Conservation (phyloP, 805 yeast genomes). For the Metschnikowia hibisci region DNA sequence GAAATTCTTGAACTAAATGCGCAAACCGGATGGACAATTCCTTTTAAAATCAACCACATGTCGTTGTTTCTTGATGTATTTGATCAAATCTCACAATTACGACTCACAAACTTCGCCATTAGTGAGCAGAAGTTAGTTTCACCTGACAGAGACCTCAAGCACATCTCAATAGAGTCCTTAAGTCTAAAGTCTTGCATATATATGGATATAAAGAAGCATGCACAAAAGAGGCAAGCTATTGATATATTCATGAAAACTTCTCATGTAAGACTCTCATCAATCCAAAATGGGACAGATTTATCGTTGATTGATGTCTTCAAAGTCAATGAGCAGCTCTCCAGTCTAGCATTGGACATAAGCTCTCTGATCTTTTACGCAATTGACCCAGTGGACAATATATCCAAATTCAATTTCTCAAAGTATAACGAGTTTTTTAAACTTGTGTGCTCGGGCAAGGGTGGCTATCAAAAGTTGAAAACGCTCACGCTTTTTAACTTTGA, state of each 20-base stretch:
- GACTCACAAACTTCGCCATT: slow-evolving; percentile 45
- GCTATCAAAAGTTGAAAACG: slow-evolving; percentile 24
- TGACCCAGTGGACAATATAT: slow-evolving; percentile 11
- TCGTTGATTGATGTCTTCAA: slow-evolving; percentile 46
- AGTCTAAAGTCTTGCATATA: slow-evolving; percentile 15
- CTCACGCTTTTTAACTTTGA: slow-evolving; percentile 32
- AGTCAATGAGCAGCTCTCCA: slow-evolving; percentile 30
- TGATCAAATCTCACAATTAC: slow-evolving; percentile 37
- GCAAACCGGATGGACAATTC: slow-evolving; percentile 50
- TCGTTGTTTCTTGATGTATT: slow-evolving; percentile 43
- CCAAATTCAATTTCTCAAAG: slow-evolving; percentile 29
- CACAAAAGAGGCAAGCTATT: slow-evolving; percentile 16
- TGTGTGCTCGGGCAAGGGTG: slow-evolving; percentile 34
- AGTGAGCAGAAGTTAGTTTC: slow-evolving; percentile 33
- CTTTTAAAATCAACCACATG: slow-evolving; percentile 43
- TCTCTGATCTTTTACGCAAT: slow-evolving; percentile 41
- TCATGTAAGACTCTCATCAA: slow-evolving; percentile 33
- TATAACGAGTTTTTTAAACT: slow-evolving; percentile 26
- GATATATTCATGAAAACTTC: slow-evolving; percentile 41
- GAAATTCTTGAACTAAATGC: slow-evolving; percentile 37
- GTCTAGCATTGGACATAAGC: slow-evolving; percentile 45
- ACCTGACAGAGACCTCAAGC: slow-evolving; percentile 1
- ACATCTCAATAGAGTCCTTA: slow-evolving; percentile 10
- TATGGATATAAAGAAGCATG: slow-evolving; percentile 13
- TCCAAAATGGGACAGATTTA: slow-evolving; percentile 44